Evolutionary conservation across 495 filamentous ascomycete species (phyloP).

Genomic region (Aspergillus ellipticus): DNA sequence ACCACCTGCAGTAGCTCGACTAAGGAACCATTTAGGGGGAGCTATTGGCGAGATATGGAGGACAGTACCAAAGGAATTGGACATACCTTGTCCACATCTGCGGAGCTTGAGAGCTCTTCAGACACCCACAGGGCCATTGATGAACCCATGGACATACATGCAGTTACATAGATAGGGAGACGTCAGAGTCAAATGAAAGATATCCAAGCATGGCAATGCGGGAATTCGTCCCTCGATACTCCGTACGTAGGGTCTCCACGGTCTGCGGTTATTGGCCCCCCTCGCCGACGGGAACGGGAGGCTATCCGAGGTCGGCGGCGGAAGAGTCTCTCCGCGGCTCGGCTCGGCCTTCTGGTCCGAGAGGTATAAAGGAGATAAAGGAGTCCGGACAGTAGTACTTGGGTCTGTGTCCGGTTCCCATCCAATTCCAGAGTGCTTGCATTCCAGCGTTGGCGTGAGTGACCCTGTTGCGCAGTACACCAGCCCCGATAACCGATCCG

Average conservation of each 20-base stretch:
- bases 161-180: neutral
- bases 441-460: neutral
- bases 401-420: too few relatives aligned
- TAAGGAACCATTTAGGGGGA: too few relatives aligned
- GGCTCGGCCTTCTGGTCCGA: neutral
- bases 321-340: conserved; percentile 11
- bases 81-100: too few relatives aligned
- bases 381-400: neutral
- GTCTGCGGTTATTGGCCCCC: conserved; percentile 8
- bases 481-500: neutral
- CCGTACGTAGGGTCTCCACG: neutral
- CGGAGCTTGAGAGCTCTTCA: too few relatives aligned
- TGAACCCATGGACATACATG: neutral
- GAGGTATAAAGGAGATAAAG: neutral
- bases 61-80: too few relatives aligned
- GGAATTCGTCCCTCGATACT: neutral
- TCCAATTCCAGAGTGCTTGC: neutral
- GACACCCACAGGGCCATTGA: too few relatives aligned
- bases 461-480: neutral
- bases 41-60: too few relatives aligned
- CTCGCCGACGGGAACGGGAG: conserved; percentile 11
- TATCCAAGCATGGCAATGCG: too few relatives aligned
- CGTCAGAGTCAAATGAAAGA: too few relatives aligned
- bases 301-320: conserved; percentile 8
- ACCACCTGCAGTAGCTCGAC: too few relatives aligned